A percentile compares a stretch with the other conserved stretches of the same genome.
Evolutionary conservation across 2,329 filamentous ascomycete species (phyloP).

Genomic region (Beauveria scarabaeidicola): DNA sequence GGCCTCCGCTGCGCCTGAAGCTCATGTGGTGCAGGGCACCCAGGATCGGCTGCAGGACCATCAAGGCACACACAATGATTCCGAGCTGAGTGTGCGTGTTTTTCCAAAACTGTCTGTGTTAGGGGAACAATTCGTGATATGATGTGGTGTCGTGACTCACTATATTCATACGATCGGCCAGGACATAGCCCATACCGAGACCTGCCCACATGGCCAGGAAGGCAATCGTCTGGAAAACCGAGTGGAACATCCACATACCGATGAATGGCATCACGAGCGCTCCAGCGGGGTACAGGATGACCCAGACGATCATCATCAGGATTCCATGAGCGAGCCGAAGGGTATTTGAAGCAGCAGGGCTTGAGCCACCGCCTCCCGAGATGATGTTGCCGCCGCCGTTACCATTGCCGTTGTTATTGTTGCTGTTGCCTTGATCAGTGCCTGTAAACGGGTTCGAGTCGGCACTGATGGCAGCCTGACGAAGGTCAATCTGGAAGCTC

Average conservation of each 20-base stretch:
- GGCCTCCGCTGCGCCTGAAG: constrained; percentile 38
- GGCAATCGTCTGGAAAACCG: constrained; percentile 43
- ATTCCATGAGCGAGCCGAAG: constrained; percentile 44
- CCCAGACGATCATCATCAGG: constrained; percentile 52
- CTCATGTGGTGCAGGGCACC: constrained; percentile 50
- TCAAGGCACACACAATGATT: constrained; percentile 42
- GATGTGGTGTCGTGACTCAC: constrained; percentile 28
- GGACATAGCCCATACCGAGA: constrained; percentile 47
- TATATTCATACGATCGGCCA: constrained; percentile 30
- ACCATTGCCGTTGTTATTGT: not conserved
- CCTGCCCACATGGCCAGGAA: constrained; percentile 52
- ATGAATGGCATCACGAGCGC: constrained; percentile 52
- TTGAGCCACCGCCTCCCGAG: constrained; percentile 9
- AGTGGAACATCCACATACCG: constrained; percentile 50
- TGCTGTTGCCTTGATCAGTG: not conserved
- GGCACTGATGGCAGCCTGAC: constrained; percentile 33
- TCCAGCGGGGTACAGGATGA: constrained; percentile 51
- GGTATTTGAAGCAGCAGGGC: constrained; percentile 18
- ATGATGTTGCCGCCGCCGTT: constrained; percentile 6
- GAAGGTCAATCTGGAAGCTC: constrained; percentile 40
- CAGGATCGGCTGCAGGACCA: constrained; percentile 50
- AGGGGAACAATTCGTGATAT: constrained; percentile 2
- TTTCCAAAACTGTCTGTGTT: constrained; percentile 37
- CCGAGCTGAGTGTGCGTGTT: constrained; percentile 49
- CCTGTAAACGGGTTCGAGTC: constrained; percentile 45